These are phyloP conservation scores for Aspergillus sclerotialis DNA, from an alignment of 2,329 filamentous ascomycete species.

Conservation along the genomic window DNA sequence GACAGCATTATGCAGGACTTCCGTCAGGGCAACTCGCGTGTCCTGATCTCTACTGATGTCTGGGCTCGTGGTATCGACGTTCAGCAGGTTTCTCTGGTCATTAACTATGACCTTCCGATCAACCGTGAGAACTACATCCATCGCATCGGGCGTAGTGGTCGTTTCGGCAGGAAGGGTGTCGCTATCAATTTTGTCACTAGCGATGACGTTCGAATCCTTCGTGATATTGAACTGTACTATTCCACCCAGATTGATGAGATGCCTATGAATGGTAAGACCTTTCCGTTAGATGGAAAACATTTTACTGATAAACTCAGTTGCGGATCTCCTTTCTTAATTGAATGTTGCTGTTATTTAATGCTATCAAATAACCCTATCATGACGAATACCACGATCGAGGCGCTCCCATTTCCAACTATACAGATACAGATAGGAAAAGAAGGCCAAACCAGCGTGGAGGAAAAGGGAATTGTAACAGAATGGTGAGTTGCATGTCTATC, in stretches of 20 bases:
- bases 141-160: conserved; percentile 88
- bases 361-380: conserved; percentile 5
- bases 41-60: conserved; percentile 94
- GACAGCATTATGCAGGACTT: conserved; percentile 99
- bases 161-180: conserved; percentile 96
- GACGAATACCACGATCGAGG: background rate
- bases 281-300: no score
- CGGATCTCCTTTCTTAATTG: conserved; percentile 30
- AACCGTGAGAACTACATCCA: conserved; percentile 99
- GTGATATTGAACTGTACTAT: conserved; percentile 96
- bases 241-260: conserved; percentile 97
- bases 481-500: conserved; percentile 5
- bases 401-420: background rate
- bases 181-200: conserved; percentile 99
- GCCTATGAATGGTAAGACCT: conserved; percentile 84
- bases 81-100: conserved; percentile 94
- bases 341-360: conserved; percentile 4
- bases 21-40: conserved; percentile 89
- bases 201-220: conserved; percentile 93
- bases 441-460: conserved; percentile 26
- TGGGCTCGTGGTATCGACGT: conserved; percentile 99
- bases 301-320: conserved; percentile 21
- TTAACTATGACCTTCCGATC: conserved; percentile 97
- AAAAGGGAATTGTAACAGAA: conserved; percentile 23
- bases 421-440: conserved; percentile 4